These are phyloP conservation scores for Rhizopogon salebrosus DNA, from an alignment of 768 basidiomycete genomes.

Conservation along the genomic window DNA sequence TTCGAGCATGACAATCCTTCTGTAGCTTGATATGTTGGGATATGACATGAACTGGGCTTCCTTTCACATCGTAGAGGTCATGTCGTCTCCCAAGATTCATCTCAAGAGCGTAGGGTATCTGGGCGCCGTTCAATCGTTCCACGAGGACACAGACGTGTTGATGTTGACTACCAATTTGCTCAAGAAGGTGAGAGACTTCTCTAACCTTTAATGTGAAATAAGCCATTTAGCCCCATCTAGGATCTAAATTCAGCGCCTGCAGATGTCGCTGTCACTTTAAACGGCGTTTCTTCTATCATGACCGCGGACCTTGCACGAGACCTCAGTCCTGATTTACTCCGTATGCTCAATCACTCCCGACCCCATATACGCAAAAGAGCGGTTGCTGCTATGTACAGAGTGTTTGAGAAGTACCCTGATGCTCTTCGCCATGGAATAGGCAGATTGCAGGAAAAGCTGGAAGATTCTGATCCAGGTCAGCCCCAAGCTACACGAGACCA, in stretches of 20 bases:
- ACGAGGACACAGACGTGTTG: slow-evolving; percentile 91
- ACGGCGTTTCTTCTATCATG: slow-evolving; percentile 79
- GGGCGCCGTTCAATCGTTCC: slow-evolving; percentile 86
- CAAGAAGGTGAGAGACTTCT: slow-evolving; percentile 69
- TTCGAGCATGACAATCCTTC: slow-evolving; percentile 9
- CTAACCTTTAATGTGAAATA: not conserved
- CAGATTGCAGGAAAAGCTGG: slow-evolving; percentile 73
- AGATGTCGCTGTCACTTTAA: slow-evolving; percentile 71
- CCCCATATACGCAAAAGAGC: slow-evolving; percentile 89
- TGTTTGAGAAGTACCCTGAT: slow-evolving; percentile 80
- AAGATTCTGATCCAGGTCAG: slow-evolving; percentile 69
- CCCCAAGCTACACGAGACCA: not conserved
- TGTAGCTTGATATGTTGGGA: slow-evolving; percentile 93
- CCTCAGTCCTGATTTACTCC: slow-evolving; percentile 76
- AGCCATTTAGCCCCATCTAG: slow-evolving; percentile 34
- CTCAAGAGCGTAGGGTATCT: slow-evolving; percentile 96
- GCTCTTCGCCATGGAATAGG: slow-evolving; percentile 58
- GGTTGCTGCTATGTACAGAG: slow-evolving; percentile 75
- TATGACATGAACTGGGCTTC: slow-evolving; percentile 95
- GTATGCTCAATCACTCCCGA: slow-evolving; percentile 87
- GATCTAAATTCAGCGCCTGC: slow-evolving; percentile 74
- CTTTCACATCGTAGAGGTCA: slow-evolving; percentile 96
- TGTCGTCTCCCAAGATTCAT: slow-evolving; percentile 90
- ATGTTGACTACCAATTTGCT: slow-evolving; percentile 95
- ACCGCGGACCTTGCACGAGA: slow-evolving; percentile 90